A percentile compares a stretch with the other conserved stretches of the same genome.
Evolutionary conservation across 495 filamentous ascomycete genomes (phyloP).

Genomic region (Xylaria curta): DNA sequence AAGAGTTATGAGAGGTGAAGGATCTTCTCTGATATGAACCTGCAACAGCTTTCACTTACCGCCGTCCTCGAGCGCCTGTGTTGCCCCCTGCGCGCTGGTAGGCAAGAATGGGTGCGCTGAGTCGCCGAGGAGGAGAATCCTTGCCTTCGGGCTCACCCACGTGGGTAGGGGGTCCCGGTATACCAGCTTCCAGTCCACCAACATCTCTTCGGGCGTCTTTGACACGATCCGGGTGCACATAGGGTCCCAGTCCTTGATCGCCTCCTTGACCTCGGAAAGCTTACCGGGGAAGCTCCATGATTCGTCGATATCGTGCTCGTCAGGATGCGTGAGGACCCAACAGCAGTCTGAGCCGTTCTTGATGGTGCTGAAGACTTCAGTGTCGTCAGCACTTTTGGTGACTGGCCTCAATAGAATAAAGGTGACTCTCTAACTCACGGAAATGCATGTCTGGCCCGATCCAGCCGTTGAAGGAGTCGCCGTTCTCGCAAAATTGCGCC

Average conservation of each 20-base stretch:
- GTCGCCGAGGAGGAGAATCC: constrained; percentile 66
- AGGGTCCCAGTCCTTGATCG: constrained; percentile 67
- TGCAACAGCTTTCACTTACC: no score
- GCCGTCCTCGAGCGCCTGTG: constrained; percentile 70
- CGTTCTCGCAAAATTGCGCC: constrained; percentile 64
- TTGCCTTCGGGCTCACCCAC: constrained; percentile 64
- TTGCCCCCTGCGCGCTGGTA: constrained; percentile 67
- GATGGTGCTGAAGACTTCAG: constrained; percentile 59
- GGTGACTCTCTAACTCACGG: background rate
- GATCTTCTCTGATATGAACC: no score
- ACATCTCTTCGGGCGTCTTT: constrained; percentile 58
- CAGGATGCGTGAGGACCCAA: constrained; percentile 68
- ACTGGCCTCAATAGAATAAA: background rate
- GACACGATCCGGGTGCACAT: constrained; percentile 62
- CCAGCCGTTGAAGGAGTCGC: constrained; percentile 67
- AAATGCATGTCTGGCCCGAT: constrained; percentile 66
- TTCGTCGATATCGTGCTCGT: constrained; percentile 65
- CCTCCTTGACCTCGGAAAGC: constrained; percentile 63
- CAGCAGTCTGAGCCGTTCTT: constrained; percentile 67
- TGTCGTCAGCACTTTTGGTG: background rate
- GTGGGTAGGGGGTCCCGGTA: constrained; percentile 68
- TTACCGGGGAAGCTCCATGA: constrained; percentile 67
- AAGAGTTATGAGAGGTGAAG: background rate
- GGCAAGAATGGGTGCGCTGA: constrained; percentile 70
- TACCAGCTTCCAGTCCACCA: constrained; percentile 73